Conservation (phyloP, 148 eudicot species). For the Simmondsia chinensis region DNA sequence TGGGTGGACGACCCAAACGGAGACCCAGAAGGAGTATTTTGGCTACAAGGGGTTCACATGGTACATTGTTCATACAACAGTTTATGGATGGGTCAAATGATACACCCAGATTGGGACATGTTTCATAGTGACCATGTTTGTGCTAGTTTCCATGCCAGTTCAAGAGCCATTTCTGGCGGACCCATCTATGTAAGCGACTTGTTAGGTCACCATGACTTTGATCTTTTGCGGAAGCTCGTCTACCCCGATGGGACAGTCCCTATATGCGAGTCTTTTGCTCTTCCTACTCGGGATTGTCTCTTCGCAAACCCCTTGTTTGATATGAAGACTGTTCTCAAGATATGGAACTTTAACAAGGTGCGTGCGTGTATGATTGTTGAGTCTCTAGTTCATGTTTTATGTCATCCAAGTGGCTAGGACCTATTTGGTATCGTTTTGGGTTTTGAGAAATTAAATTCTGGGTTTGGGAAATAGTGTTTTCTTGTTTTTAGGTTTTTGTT, state of each 20-base stretch:
- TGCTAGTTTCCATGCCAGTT: conserved; percentile 85
- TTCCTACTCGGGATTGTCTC: conserved; percentile 72
- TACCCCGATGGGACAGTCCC: conserved; percentile 74
- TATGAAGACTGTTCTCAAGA: conserved; percentile 73
- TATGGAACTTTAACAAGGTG: conserved; percentile 89
- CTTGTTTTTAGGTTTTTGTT: too few species aligned
- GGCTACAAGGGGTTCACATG: conserved; percentile 83
- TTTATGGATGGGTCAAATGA: conserved; percentile 90
- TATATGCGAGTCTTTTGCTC: conserved; percentile 58
- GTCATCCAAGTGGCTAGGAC: not conserved
- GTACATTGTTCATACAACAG: conserved; percentile 91
- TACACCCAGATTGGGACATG: conserved; percentile 98
- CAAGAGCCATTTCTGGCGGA: conserved; percentile 83
- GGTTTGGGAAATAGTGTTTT: too few species aligned
- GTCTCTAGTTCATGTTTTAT: not conserved
- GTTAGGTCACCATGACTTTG: conserved; percentile 68
- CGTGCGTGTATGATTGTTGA: too few species aligned
- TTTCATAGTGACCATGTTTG: conserved; percentile 79
- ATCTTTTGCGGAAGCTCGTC: conserved; percentile 53
- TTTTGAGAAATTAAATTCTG: too few species aligned
- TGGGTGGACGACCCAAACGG: conserved; percentile 86
- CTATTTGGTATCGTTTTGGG: too few species aligned
- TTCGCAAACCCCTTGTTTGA: conserved; percentile 78
- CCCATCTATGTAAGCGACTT: conserved; percentile 79
- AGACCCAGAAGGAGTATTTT: conserved; percentile 64